Percentiles rank a stretch among this genome's conserved stretches.
phyloP scores from a whole-genome alignment of 139 green algal species.

The Picochlorum sp. region DNA sequence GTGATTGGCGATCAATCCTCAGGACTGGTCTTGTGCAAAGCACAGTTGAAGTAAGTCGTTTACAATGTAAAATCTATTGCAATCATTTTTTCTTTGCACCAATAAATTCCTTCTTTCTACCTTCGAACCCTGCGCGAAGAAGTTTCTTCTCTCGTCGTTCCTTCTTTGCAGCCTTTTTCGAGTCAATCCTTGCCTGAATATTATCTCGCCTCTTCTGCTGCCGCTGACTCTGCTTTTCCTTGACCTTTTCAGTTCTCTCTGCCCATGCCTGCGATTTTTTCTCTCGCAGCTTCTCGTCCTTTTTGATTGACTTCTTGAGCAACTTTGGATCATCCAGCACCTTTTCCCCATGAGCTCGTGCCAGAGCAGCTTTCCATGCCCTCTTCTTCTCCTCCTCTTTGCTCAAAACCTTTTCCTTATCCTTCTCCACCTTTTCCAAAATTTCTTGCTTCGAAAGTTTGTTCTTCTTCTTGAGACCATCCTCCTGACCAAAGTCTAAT shows the following conservation, averaged over 20 bases:
- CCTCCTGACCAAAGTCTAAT: constrained; percentile 26
- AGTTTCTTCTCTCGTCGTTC: constrained; percentile 79
- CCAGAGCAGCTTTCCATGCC: constrained; percentile 58
- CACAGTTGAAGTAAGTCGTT: constrained; percentile 13
- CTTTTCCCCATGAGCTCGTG: constrained; percentile 59
- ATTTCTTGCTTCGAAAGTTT: constrained; percentile 50
- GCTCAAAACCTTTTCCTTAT: constrained; percentile 19
- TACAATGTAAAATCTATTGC: not conserved
- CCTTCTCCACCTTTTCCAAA: constrained; percentile 42
- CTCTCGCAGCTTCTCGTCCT: constrained; percentile 55
- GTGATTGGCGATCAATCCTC: constrained; percentile 76
- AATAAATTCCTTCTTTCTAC: constrained; percentile 61
- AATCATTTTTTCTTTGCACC: not conserved
- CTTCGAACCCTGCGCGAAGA: constrained; percentile 79
- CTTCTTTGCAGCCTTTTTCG: constrained; percentile 64
- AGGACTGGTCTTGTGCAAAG: constrained; percentile 57
- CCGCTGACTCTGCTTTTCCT: constrained; percentile 42
- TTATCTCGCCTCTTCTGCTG: constrained; percentile 69
- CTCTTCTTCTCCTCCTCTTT: constrained; percentile 32
- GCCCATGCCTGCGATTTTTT: constrained; percentile 60
- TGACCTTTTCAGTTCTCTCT: constrained; percentile 45
- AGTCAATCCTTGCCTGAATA: constrained; percentile 41
- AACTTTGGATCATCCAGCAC: constrained; percentile 85
- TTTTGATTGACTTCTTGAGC: constrained; percentile 60
- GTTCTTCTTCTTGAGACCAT: constrained; percentile 10